Percentiles rank a stretch among this genome's conserved stretches.
These are phyloP conservation scores for Solanum dulcamara DNA, from an alignment of 257 asterid species.

Conservation along the genomic window DNA sequence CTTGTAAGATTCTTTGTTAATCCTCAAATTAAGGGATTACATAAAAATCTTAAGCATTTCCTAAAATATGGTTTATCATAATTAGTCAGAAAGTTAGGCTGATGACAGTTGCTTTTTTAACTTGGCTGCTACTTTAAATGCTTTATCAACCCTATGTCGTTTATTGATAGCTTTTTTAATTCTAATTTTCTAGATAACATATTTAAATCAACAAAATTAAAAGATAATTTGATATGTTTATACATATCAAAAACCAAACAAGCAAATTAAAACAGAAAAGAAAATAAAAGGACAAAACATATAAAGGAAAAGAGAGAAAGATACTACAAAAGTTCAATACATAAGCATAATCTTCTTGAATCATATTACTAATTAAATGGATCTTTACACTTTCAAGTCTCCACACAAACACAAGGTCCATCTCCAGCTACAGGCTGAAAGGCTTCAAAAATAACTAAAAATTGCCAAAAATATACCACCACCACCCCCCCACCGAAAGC, in stretches of 20 bases:
- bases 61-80: neutral
- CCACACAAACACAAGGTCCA: constrained; percentile 12
- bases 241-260: neutral
- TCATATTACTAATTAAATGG: constrained; percentile 16
- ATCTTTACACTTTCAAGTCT: constrained; percentile 14
- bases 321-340: neutral
- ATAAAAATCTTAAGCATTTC: neutral
- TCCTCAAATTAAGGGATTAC: neutral
- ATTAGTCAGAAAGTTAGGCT: neutral
- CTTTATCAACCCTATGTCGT: neutral
- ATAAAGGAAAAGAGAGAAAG: too few relatives aligned
- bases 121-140: neutral
- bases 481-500: neutral
- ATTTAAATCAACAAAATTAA: too few relatives aligned
- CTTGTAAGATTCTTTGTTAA: neutral
- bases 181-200: too few relatives aligned
- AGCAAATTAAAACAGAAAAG: too few relatives aligned
- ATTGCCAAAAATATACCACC: neutral
- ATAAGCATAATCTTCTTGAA: constrained; percentile 10
- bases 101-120: neutral
- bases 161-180: neutral
- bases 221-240: too few relatives aligned
- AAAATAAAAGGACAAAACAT: too few relatives aligned
- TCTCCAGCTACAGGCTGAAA: constrained; percentile 7
- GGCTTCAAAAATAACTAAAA: neutral